A percentile compares a stretch with the other conserved stretches of the same genome.
These are phyloP conservation scores for Kwoniella sp. DNA, from an alignment of 768 basidiomycete genomes.

Conservation along the genomic window DNA sequence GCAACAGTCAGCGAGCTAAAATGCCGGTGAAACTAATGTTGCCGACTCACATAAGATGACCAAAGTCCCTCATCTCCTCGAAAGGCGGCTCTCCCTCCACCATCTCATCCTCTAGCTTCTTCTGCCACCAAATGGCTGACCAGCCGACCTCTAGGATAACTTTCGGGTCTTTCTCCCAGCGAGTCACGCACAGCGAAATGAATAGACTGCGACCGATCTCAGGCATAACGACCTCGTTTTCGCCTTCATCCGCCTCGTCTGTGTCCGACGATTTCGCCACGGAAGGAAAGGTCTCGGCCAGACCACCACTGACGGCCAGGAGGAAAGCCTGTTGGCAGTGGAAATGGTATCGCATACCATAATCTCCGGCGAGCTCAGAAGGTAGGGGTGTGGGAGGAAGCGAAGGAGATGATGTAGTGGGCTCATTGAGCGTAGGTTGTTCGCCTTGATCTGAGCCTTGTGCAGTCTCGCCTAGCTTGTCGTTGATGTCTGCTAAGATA, in stretches of 20 bases:
- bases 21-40: not conserved
- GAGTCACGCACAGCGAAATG: constrained; percentile 42
- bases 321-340: constrained; percentile 46
- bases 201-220: constrained; percentile 42
- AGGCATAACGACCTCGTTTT: constrained; percentile 9
- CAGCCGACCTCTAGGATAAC: constrained; percentile 49
- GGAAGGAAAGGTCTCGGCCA: constrained; percentile 10
- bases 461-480: too few relatives aligned
- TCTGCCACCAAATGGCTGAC: constrained; percentile 49
- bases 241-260: constrained; percentile 1
- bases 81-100: constrained; percentile 16
- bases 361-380: not conserved
- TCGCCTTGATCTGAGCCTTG: too few relatives aligned
- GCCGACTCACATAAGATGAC: constrained; percentile 49
- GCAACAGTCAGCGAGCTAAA: not conserved
- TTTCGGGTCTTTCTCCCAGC: constrained; percentile 44
- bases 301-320: constrained; percentile 40
- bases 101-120: constrained; percentile 14
- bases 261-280: constrained; percentile 6
- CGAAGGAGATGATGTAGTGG: too few relatives aligned
- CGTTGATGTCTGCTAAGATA: too few relatives aligned
- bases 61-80: constrained; percentile 42
- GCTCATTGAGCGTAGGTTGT: too few relatives aligned
- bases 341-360: constrained; percentile 21
- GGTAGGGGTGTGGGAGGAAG: not conserved